A percentile compares a stretch with the other conserved stretches of the same genome.
These are phyloP conservation scores for Otatea glauca DNA, from an alignment of 176 grass and related monocot genomes.

Conservation along the genomic window DNA sequence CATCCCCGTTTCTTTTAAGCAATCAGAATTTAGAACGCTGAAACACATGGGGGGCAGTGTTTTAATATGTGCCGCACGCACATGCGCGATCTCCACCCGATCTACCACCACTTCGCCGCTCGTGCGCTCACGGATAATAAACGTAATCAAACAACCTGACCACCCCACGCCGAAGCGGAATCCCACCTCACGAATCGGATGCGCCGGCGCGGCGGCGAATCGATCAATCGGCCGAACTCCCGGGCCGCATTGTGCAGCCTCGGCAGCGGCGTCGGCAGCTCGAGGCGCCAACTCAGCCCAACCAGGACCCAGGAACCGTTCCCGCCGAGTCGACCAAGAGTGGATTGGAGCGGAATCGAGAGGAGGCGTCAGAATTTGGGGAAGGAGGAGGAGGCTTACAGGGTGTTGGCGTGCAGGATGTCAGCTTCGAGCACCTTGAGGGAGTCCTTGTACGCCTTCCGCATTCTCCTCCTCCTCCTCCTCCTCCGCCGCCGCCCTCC, in stretches of 20 bases:
- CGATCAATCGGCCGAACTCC: neutral
- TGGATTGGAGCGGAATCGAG: neutral
- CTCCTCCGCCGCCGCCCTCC: neutral
- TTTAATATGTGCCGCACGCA: too few relatives aligned
- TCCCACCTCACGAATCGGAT: neutral
- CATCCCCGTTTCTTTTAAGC: neutral
- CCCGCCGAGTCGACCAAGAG: neutral
- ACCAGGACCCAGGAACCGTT: neutral
- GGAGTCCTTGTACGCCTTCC: conserved; percentile 90
- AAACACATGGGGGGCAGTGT: too few relatives aligned
- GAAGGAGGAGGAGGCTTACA: conserved; percentile 48
- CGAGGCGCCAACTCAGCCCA: neutral
- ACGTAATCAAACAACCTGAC: neutral
- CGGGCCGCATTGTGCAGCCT: conserved; percentile 19
- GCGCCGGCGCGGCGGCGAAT: neutral
- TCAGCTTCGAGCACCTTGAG: conserved; percentile 96
- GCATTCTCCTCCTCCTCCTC: conserved; percentile 52
- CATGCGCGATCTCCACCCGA: neutral
- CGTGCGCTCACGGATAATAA: conserved; percentile 25
- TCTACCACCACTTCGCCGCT: conserved; percentile 14
- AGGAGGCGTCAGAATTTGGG: neutral
- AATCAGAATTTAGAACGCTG: too few relatives aligned
- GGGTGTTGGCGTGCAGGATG: conserved; percentile 87
- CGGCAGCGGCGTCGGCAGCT: neutral
- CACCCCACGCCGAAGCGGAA: too few relatives aligned